Evolutionary conservation across 2,329 filamentous ascomycete genomes (phyloP).

Genomic region (Neurospora crassa): DNA sequence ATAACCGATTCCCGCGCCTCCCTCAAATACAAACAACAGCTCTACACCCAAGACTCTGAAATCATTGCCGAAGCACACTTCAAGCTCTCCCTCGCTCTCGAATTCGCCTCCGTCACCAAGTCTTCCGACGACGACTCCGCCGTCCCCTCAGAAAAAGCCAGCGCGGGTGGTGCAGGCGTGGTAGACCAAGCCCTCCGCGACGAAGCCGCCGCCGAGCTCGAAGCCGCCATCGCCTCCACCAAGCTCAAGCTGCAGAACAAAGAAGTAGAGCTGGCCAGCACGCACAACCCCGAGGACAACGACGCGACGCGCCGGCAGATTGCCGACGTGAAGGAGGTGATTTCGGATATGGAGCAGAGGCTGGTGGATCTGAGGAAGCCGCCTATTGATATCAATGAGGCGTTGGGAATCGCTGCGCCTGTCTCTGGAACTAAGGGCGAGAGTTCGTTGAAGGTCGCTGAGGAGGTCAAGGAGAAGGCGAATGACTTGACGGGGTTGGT

Average conservation of each 20-base stretch:
- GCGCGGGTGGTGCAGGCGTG: not conserved
- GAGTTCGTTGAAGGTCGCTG: slow-evolving; percentile 48
- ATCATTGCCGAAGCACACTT: slow-evolving; percentile 91
- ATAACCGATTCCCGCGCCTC: slow-evolving; percentile 73
- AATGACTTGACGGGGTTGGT: slow-evolving; percentile 68
- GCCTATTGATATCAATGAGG: slow-evolving; percentile 47
- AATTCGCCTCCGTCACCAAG: slow-evolving; percentile 76
- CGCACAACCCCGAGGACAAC: slow-evolving; percentile 57
- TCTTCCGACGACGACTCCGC: slow-evolving; percentile 42
- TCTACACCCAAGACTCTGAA: slow-evolving; percentile 73
- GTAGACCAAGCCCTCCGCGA: slow-evolving; percentile 62
- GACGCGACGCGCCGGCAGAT: slow-evolving; percentile 54
- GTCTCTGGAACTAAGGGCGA: slow-evolving; percentile 50
- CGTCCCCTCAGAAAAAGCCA: slow-evolving; percentile 9
- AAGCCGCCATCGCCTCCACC: slow-evolving; percentile 64
- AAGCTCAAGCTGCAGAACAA: slow-evolving; percentile 61
- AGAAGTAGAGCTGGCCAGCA: slow-evolving; percentile 54
- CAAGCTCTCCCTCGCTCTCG: slow-evolving; percentile 88
- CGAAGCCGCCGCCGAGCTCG: slow-evolving; percentile 62
- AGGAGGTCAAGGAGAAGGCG: slow-evolving; percentile 64
- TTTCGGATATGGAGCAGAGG: slow-evolving; percentile 70
- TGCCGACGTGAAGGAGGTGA: slow-evolving; percentile 65
- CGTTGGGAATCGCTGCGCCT: slow-evolving; percentile 39
- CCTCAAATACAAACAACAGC: slow-evolving; percentile 65
- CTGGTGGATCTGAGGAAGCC: slow-evolving; percentile 60